Percentiles rank a stretch among this genome's conserved stretches.
Evolutionary conservation across 2,329 filamentous ascomycete genomes (phyloP).

Genomic region (Mycogone perniciosa): DNA sequence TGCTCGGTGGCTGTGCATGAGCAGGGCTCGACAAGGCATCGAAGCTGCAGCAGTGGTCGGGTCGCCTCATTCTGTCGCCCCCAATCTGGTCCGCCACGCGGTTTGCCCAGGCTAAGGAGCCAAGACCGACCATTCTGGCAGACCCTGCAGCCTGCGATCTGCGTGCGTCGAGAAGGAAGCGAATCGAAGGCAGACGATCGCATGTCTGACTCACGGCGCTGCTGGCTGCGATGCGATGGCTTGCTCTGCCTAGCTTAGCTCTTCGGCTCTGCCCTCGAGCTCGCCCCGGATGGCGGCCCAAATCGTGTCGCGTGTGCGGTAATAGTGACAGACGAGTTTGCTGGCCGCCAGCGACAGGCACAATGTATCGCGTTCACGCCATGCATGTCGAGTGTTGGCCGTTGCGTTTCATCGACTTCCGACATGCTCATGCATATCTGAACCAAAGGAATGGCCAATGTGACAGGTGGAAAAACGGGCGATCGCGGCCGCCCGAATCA

Average conservation of each 20-base stretch:
- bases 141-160: conserved; percentile 10
- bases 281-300: not conserved
- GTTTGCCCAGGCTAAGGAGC: not conserved
- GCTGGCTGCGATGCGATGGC: not conserved
- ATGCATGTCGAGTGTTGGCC: not conserved
- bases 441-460: too few species aligned
- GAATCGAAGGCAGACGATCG: conserved; percentile 8
- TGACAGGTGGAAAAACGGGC: too few species aligned
- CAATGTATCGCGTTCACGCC: not conserved
- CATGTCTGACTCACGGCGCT: conserved; percentile 7
- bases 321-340: not conserved
- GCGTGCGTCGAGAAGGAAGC: conserved; percentile 7
- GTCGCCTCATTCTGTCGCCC: conserved; percentile 6
- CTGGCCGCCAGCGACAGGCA: not conserved
- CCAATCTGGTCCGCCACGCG: conserved; percentile 4
- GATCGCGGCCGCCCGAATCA: too few species aligned
- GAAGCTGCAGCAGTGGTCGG: conserved; percentile 5
- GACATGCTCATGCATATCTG: too few species aligned
- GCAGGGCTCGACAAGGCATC: conserved; percentile 12
- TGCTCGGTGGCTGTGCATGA: conserved; percentile 9
- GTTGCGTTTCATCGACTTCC: not conserved
- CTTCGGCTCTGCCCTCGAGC: not conserved
- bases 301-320: conserved; percentile 3
- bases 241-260: not conserved
- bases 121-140: conserved; percentile 4